Conservation (phyloP, 1,284 basidiomycete genomes). For the Pyrrhoderma lamaoense region DNA sequence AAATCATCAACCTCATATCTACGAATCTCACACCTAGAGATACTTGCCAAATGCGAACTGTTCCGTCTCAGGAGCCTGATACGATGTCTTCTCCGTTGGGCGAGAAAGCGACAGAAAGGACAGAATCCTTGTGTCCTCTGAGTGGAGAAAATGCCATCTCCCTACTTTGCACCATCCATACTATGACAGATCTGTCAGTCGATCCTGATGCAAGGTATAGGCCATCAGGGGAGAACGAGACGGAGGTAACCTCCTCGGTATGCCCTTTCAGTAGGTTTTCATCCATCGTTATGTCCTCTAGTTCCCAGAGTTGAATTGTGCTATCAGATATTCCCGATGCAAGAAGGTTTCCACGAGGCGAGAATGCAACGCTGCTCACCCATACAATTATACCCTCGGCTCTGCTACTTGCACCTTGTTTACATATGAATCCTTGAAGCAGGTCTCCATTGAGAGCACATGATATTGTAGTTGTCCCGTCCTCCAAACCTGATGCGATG, state of each 20-base stretch:
- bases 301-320: conserved; percentile 1
- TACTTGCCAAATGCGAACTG: background rate
- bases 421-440: no score
- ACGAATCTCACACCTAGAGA: background rate
- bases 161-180: background rate
- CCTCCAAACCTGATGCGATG: background rate
- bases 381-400: background rate
- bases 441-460: no score
- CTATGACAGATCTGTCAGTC: background rate
- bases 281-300: background rate
- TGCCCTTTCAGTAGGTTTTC: background rate
- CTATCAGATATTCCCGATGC: background rate
- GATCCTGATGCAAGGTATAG: background rate
- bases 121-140: background rate
- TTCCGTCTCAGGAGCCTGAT: background rate
- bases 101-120: background rate
- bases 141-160: background rate
- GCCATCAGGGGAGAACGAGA: background rate
- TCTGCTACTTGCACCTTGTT: no score
- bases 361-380: background rate
- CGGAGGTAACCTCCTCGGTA: background rate
- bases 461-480: background rate
- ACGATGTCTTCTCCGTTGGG: background rate
- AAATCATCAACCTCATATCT: background rate
- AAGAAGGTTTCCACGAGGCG: conserved; percentile 3